These are phyloP conservation scores for Betula pendula DNA, from an alignment of 306 rosid species.

Conservation along the genomic window DNA sequence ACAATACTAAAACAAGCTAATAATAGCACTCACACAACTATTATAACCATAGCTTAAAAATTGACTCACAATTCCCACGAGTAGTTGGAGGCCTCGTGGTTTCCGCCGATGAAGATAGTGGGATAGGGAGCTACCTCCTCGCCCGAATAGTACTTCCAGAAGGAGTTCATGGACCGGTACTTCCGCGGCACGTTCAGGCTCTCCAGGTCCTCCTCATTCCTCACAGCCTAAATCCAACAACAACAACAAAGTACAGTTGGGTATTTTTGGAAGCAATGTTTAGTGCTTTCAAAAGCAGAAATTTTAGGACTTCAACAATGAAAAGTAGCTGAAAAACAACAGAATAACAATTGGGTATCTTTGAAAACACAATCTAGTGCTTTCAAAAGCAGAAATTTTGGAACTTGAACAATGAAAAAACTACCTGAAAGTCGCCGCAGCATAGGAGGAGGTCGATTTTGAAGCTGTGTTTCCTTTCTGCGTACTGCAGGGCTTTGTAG, in stretches of 20 bases:
- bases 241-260: neutral
- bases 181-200: conserved; percentile 69
- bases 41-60: conserved; percentile 4
- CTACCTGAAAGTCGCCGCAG: conserved; percentile 92
- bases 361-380: neutral
- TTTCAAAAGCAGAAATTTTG: neutral
- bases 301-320: neutral
- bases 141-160: conserved; percentile 96
- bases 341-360: neutral
- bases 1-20: neutral
- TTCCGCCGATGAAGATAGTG: conserved; percentile 92
- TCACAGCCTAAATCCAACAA: conserved; percentile 57
- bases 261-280: neutral
- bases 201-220: conserved; percentile 73
- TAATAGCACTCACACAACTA: neutral
- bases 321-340: conserved; percentile 49
- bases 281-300: neutral
- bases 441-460: conserved; percentile 94
- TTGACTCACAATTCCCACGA: conserved; percentile 90
- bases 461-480: conserved; percentile 49
- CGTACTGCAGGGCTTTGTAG: conserved; percentile 67
- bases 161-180: conserved; percentile 69
- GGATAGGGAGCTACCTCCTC: conserved; percentile 79
- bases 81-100: conserved; percentile 94
- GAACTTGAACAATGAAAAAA: neutral